Conservation (phyloP, 352 stramenopile genomes). For the Nothophytophthora sp. region DNA sequence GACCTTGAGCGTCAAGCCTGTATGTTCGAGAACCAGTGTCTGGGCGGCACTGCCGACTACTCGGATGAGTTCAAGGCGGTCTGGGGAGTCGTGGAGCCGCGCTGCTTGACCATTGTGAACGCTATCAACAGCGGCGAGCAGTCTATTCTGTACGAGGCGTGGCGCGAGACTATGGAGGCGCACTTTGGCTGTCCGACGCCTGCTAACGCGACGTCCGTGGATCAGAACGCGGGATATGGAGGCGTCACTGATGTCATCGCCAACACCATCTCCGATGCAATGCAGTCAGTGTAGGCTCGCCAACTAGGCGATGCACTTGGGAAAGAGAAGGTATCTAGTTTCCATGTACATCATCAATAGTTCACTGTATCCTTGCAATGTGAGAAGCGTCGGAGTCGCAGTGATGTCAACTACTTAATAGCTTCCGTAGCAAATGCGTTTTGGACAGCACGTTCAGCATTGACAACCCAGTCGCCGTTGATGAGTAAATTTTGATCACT, state of each 20-base stretch:
- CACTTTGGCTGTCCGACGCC: constrained; percentile 46
- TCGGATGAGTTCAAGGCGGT: constrained; percentile 40
- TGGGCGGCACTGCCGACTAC: constrained; percentile 46
- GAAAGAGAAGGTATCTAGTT: too few relatives aligned
- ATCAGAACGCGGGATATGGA: constrained; percentile 9
- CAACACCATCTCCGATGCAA: constrained; percentile 9
- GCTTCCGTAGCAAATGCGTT: too few relatives aligned
- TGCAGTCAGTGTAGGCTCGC: constrained; percentile 21
- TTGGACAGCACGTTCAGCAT: too few relatives aligned
- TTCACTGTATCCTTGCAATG: constrained; percentile 1
- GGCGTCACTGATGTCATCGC: constrained; percentile 8
- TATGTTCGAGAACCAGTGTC: constrained; percentile 53
- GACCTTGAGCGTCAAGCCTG: constrained; percentile 59
- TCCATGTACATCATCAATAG: too few relatives aligned
- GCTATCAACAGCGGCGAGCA: constrained; percentile 37
- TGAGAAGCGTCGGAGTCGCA: too few relatives aligned
- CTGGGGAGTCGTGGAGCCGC: constrained; percentile 37
- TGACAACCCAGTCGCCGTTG: too few relatives aligned
- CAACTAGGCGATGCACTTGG: too few relatives aligned
- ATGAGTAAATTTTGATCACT: too few relatives aligned
- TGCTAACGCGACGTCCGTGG: constrained; percentile 10
- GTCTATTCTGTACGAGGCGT: constrained; percentile 27
- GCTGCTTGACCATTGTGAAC: constrained; percentile 48
- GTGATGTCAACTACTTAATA: too few relatives aligned
- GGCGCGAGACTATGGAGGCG: constrained; percentile 38